Percentiles rank a stretch among this genome's conserved stretches.
Evolutionary conservation across 495 filamentous ascomycete genomes (phyloP).

Genomic region (Staphylotrichum longicolle): DNA sequence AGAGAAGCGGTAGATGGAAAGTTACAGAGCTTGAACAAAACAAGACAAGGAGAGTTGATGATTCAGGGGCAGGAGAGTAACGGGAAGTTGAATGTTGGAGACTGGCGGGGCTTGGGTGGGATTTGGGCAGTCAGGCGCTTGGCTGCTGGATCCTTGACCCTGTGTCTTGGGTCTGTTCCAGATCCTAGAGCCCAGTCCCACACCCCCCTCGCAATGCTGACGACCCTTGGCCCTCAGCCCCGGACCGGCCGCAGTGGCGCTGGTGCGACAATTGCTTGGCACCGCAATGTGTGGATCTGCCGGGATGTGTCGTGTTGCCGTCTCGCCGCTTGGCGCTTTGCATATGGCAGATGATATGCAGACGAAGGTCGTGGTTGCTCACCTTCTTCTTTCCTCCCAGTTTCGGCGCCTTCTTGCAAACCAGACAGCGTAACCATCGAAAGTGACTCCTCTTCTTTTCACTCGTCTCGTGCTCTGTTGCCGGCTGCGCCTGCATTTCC

Average conservation of each 20-base stretch:
- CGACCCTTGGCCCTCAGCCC: constrained; percentile 15
- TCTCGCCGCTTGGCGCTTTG: constrained; percentile 3
- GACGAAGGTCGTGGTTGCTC: not conserved
- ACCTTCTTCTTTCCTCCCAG: constrained; percentile 4
- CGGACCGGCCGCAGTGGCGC: not conserved
- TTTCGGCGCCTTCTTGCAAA: not conserved
- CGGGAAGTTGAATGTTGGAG: constrained; percentile 8
- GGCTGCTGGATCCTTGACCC: constrained; percentile 12
- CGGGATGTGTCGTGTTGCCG: no score
- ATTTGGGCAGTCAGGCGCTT: constrained; percentile 10
- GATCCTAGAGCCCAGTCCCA: constrained; percentile 12
- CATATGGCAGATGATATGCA: no score
- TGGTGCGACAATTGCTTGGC: not conserved
- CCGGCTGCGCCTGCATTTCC: not conserved
- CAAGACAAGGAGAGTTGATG: constrained; percentile 5
- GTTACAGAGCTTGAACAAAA: not conserved
- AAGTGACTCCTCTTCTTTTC: not conserved
- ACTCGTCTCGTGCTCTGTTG: not conserved
- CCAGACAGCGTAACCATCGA: constrained; percentile 6
- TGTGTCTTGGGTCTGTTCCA: constrained; percentile 33
- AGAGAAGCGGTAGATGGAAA: not conserved
- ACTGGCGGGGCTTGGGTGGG: constrained; percentile 24
- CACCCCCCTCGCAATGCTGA: constrained; percentile 26
- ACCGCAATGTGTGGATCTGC: not conserved
- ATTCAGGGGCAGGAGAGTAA: constrained; percentile 10